Evolutionary conservation across 768 basidiomycete species (phyloP).

Genomic region (Suillus weaverae): DNA sequence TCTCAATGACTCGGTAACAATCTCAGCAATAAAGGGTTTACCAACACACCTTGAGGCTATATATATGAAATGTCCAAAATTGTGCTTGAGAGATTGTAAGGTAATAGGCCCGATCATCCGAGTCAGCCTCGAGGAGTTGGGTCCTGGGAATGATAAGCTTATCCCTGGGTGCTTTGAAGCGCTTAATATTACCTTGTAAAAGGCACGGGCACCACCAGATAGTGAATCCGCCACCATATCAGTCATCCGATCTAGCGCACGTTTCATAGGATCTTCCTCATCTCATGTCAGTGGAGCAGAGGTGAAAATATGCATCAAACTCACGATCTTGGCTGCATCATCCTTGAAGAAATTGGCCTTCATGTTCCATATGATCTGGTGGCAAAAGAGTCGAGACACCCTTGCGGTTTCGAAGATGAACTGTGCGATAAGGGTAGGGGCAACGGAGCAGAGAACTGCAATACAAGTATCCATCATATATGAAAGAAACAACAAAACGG

Average conservation of each 20-base stretch:
- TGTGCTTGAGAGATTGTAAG: no score
- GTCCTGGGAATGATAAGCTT: no score
- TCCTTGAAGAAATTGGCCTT: conserved; percentile 97
- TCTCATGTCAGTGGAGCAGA: conserved; percentile 10
- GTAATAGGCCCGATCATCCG: no score
- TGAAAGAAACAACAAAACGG: no score
- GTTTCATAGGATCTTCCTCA: conserved; percentile 95
- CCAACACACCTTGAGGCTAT: no score
- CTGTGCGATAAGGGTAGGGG: conserved; percentile 53
- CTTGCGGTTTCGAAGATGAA: conserved; percentile 98
- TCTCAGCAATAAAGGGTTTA: no score
- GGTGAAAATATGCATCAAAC: conserved; percentile 22
- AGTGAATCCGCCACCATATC: conserved; percentile 77
- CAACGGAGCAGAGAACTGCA: no score
- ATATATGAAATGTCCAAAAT: no score
- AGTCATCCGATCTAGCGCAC: conserved; percentile 86
- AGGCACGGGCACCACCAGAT: conserved; percentile 83
- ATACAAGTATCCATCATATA: no score
- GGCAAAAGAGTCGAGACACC: conserved; percentile 96
- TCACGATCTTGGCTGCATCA: conserved; percentile 80
- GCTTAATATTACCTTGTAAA: conserved; percentile 47
- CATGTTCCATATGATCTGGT: conserved; percentile 99
- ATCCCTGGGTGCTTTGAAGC: no score
- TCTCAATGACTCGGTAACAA: no score
- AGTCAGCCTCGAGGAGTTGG: no score